These are phyloP conservation scores for Globisporangium spinosum DNA, from an alignment of 352 stramenopile genomes.

Conservation along the genomic window DNA sequence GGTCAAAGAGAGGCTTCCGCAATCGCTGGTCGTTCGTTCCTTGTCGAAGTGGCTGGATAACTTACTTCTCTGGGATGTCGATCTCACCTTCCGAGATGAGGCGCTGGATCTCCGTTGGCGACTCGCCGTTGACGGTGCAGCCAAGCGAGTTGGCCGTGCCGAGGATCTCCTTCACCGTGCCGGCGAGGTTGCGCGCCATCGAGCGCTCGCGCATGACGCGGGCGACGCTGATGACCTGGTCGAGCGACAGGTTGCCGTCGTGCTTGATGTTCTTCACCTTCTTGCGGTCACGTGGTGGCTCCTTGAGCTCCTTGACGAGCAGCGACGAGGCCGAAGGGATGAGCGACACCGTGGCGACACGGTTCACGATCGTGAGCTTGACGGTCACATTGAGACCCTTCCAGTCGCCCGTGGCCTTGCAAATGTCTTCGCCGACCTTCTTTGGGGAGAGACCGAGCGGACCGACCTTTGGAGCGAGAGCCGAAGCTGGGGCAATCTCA, in stretches of 20 bases:
- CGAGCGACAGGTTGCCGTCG: constrained; percentile 99
- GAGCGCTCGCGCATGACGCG: constrained; percentile 97
- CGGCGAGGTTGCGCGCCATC: constrained; percentile 94
- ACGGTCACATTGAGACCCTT: constrained; percentile 99
- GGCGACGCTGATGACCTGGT: constrained; percentile 98
- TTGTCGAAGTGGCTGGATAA: constrained; percentile 2
- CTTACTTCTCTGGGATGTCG: constrained; percentile 96
- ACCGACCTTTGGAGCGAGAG: constrained; percentile 99
- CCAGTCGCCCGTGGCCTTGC: constrained; percentile 99
- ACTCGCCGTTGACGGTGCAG: constrained; percentile 99
- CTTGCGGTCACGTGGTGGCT: constrained; percentile 98
- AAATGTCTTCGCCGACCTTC: constrained; percentile 99
- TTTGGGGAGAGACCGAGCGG: constrained; percentile 99
- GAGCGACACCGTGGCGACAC: constrained; percentile 95
- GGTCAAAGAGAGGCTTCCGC: constrained; percentile 13
- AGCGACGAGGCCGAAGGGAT: constrained; percentile 98
- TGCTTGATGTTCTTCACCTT: constrained; percentile 99
- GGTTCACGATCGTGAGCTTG: constrained; percentile 99
- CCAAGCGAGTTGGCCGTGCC: constrained; percentile 98
- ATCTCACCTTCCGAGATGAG: constrained; percentile 96
- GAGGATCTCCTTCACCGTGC: constrained; percentile 99
- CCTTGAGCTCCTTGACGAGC: constrained; percentile 99
- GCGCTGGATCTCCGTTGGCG: constrained; percentile 94
- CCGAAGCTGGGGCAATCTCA: constrained; percentile 97
- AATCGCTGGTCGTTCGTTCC: constrained; percentile 5